Conservation (phyloP, 345 rosid genomes). For the Nephelium lappaceum region DNA sequence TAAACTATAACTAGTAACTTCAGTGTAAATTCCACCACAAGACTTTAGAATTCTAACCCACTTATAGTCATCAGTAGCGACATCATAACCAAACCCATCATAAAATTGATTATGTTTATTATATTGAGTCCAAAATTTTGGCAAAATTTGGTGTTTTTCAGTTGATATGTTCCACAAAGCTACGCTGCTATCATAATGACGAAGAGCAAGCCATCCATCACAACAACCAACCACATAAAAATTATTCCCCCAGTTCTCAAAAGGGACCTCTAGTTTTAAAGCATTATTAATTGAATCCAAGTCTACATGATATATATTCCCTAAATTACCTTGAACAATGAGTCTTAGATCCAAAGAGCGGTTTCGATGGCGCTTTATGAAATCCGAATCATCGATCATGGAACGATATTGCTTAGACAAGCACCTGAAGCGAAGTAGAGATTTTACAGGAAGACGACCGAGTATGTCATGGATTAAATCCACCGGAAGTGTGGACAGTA, state of each 20-base stretch:
- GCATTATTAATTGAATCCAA: not conserved
- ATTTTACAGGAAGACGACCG: not conserved
- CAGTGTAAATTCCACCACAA: too few relatives aligned
- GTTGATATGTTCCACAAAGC: not conserved
- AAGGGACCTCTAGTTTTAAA: not conserved
- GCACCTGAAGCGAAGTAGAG: not conserved
- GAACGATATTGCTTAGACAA: not conserved
- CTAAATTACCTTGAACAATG: too few relatives aligned
- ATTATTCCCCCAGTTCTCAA: not conserved
- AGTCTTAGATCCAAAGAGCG: too few relatives aligned
- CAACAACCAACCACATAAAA: not conserved
- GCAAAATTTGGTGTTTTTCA: not conserved
- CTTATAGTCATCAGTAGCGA: not conserved
- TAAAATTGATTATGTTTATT: not conserved
- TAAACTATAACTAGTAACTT: not conserved
- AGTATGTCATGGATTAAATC: not conserved
- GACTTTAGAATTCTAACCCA: not conserved
- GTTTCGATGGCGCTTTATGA: not conserved
- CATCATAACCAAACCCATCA: conserved; percentile 11
- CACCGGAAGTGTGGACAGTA: not conserved
- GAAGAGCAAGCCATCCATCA: conserved; percentile 4
- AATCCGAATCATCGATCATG: not conserved
- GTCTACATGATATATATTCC: not conserved
- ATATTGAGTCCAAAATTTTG: not conserved
- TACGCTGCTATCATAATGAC: too few relatives aligned